These are phyloP conservation scores for Panicum hallii DNA, from an alignment of 202 grass and related monocot genomes.

Conservation along the genomic window DNA sequence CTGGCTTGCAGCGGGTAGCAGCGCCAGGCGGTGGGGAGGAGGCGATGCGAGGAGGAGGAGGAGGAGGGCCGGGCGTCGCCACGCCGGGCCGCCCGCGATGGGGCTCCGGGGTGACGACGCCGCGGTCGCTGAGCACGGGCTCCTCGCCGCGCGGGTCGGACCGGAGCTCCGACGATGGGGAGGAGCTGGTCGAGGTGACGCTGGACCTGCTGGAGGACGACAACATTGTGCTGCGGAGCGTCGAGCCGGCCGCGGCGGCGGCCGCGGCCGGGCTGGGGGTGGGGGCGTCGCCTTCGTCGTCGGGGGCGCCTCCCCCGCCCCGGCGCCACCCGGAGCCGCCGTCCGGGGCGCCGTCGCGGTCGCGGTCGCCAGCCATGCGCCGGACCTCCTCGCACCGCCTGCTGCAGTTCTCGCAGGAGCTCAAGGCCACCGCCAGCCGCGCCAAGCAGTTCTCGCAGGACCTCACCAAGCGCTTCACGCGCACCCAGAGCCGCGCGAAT, in stretches of 20 bases:
- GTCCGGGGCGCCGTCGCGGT: slow-evolving; percentile 39
- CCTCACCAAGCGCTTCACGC: slow-evolving; percentile 72
- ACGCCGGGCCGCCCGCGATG: slow-evolving; percentile 51
- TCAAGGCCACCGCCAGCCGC: slow-evolving; percentile 76
- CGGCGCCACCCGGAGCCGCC: slow-evolving; percentile 26
- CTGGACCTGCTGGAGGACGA: slow-evolving; percentile 90
- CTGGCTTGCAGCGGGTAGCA: slow-evolving; percentile 24
- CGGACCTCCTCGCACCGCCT: slow-evolving; percentile 72
- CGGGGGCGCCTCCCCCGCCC: not conserved
- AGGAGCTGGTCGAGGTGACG: slow-evolving; percentile 91
- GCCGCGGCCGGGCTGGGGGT: slow-evolving; percentile 1
- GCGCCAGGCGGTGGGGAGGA: not conserved
- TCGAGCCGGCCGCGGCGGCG: slow-evolving; percentile 57
- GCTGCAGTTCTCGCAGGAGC: slow-evolving; percentile 83
- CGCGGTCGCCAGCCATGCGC: slow-evolving; percentile 68
- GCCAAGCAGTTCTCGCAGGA: slow-evolving; percentile 84
- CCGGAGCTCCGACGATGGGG: slow-evolving; percentile 71
- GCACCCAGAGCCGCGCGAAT: slow-evolving; percentile 61
- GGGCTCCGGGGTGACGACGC: slow-evolving; percentile 57
- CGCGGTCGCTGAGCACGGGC: slow-evolving; percentile 62
- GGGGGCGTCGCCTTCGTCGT: slow-evolving; percentile 19
- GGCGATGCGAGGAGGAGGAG: slow-evolving; percentile 34
- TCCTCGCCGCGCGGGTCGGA: slow-evolving; percentile 65
- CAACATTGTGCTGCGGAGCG: slow-evolving; percentile 86
- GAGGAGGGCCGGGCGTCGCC: slow-evolving; percentile 10